A percentile compares a stretch with the other conserved stretches of the same genome.
Evolutionary conservation across 83 land plant species (phyloP).

Genomic region (Isoetes engelmannii): DNA sequence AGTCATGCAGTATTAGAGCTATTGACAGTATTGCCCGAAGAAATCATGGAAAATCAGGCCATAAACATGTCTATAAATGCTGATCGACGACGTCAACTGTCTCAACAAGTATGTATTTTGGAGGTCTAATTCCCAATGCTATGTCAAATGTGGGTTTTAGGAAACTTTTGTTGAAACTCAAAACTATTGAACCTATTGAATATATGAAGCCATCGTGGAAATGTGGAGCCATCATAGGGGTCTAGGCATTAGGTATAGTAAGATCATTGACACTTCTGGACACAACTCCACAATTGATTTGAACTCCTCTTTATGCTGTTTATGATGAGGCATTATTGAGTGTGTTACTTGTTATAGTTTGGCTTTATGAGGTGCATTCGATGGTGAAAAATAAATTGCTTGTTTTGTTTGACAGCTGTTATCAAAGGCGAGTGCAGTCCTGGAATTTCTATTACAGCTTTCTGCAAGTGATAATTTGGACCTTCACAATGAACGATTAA

Average conservation of each 20-base stretch:
- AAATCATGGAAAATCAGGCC: conserved; percentile 61
- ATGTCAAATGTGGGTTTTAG: not conserved
- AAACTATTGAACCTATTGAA: not conserved
- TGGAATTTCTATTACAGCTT: conserved; percentile 73
- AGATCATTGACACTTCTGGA: not conserved
- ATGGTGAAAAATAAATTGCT: too few species aligned
- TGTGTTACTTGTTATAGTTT: too few species aligned
- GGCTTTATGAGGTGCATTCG: too few species aligned
- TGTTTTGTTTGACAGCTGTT: too few species aligned
- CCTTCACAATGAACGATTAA: conserved; percentile 49
- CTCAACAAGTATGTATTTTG: conserved; percentile 82
- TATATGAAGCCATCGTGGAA: not conserved
- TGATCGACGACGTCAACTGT: conserved; percentile 54
- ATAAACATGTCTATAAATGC: conserved; percentile 40
- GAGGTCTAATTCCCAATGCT: not conserved
- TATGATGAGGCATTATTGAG: conserved; percentile 15
- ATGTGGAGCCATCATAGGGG: not conserved
- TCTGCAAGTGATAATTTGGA: conserved; percentile 35
- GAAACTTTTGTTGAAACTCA: not conserved
- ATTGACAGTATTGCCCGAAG: conserved; percentile 93
- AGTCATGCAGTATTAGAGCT: conserved; percentile 79
- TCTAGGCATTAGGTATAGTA: too few species aligned
- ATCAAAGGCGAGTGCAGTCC: conserved; percentile 64
- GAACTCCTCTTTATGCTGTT: conserved; percentile 1
- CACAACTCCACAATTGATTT: not conserved